Base-by-base conservation (phyloP, 305 asterid species). In the Solanum hybrid region DNA sequence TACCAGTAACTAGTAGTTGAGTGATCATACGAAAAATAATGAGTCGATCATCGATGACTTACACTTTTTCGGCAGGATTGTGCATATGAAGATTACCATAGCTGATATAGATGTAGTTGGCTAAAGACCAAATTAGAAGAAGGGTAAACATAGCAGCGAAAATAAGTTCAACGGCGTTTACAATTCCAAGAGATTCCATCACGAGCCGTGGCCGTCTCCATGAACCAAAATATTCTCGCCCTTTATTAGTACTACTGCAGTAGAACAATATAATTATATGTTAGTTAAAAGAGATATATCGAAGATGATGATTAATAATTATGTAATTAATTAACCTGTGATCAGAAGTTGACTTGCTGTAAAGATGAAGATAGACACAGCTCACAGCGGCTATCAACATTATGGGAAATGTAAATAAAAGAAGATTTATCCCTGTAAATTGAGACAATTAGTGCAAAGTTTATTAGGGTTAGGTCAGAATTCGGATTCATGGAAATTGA, bases 121-220 rank as follows among this genome's bases (percentile, higher is more conserved):
- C 91, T 4, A 96, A 89, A 34, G 96, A 95, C 98, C 98, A 96
- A 12, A 94, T 90, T 16, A 95, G 82, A 26, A 96, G 97, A 5
- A 89, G 92, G 5, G 92, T 38, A 73, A 94, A 94, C 96, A 94
- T 93, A 84, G 89, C 94, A 0, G 92, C 91, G 72, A 95, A 95
- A 14, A 87, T 89, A 35, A 96, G 95, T 91, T 96, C 98, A 87
- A 93, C 88, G 5, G 92, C 91, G 69, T 86, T 95, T 46, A 94
- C 94, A 46, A 93, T 94, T 78, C 97, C 97, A 9, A 94, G 86
- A 6, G 96, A 93, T 27, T 94, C 94, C 94, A 90, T 88, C 60
- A 94, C 95, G 31, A 94, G 14, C 35, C 89, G 87, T 2, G 98
- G 96, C 11, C 93, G 93, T 91, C 84, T 94, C 94, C 91, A 78